A percentile compares a stretch with the other conserved stretches of the same genome.
These are phyloP conservation scores for Dothistroma pini DNA, from an alignment of 2,329 filamentous ascomycete species.

Conservation along the genomic window DNA sequence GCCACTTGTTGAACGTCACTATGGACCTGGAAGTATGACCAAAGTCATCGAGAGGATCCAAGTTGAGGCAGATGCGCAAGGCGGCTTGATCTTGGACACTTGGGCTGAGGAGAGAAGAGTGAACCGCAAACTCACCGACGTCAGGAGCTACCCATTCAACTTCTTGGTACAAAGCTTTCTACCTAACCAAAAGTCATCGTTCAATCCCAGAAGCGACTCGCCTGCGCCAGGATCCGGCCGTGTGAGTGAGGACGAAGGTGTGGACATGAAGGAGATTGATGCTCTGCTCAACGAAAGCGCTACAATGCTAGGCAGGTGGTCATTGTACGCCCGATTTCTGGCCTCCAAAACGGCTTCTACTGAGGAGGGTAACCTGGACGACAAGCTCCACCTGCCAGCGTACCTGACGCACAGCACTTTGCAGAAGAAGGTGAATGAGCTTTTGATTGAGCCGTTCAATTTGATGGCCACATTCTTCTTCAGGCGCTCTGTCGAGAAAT, in stretches of 20 bases:
- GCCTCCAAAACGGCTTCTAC: slow-evolving; percentile 68
- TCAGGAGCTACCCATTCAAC: slow-evolving; percentile 96
- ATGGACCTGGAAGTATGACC: slow-evolving; percentile 88
- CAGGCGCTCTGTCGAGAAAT: slow-evolving; percentile 91
- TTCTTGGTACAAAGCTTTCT: slow-evolving; percentile 95
- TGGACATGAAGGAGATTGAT: slow-evolving; percentile 97
- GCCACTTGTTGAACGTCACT: slow-evolving; percentile 86
- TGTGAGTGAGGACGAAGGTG: slow-evolving; percentile 79
- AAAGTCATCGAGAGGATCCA: slow-evolving; percentile 90
- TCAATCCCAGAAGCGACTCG: slow-evolving; percentile 62
- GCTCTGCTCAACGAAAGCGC: slow-evolving; percentile 81
- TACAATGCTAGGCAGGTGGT: slow-evolving; percentile 90
- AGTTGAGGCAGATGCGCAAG: slow-evolving; percentile 92
- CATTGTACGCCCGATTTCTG: slow-evolving; percentile 84
- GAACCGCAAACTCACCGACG: slow-evolving; percentile 83
- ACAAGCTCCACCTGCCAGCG: slow-evolving; percentile 61
- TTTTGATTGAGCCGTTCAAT: slow-evolving; percentile 78
- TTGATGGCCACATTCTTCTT: slow-evolving; percentile 95
- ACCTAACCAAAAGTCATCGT: slow-evolving; percentile 64
- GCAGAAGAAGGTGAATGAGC: slow-evolving; percentile 69
- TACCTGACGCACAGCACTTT: slow-evolving; percentile 78
- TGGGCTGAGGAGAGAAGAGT: slow-evolving; percentile 88
- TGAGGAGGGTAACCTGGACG: slow-evolving; percentile 20
- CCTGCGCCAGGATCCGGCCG: slow-evolving; percentile 62
- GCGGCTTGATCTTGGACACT: slow-evolving; percentile 90